Conservation (phyloP, 2,329 filamentous ascomycete species). For the Biscogniauxia mediterranea region DNA sequence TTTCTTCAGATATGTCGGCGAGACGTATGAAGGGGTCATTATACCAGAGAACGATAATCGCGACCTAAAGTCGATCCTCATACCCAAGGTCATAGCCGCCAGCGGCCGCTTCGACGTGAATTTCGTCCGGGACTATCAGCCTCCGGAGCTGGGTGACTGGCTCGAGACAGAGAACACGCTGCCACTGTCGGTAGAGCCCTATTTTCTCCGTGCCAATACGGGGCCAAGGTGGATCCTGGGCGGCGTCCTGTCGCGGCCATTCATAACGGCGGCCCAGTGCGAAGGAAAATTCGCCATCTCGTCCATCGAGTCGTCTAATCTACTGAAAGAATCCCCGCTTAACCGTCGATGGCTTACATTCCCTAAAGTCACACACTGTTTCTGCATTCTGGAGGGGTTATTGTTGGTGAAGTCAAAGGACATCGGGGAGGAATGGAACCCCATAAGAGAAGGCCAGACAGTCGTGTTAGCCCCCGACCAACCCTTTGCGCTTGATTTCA, state of each 20-base stretch:
- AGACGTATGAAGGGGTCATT: conserved; percentile 48
- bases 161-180: conserved; percentile 39
- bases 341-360: conserved; percentile 40
- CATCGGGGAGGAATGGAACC: conserved; percentile 26
- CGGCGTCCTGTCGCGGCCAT: conserved; percentile 45
- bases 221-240: conserved; percentile 46
- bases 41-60: conserved; percentile 52
- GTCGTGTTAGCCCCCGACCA: conserved; percentile 47
- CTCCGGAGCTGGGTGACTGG: conserved; percentile 40
- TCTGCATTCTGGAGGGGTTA: conserved; percentile 47
- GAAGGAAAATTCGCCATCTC: conserved; percentile 51
- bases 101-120: conserved; percentile 55
- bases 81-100: conserved; percentile 55
- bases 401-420: conserved; percentile 41
- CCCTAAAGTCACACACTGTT: conserved; percentile 48
- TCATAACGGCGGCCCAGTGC: conserved; percentile 47
- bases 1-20: conserved; percentile 58
- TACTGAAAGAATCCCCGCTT: neutral
- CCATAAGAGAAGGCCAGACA: conserved; percentile 46
- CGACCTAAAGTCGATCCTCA: conserved; percentile 47
- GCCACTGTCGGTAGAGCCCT: conserved; percentile 40
- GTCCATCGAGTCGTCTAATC: conserved; percentile 42
- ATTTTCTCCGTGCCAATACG: conserved; percentile 51
- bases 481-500: conserved; percentile 43
- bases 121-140: conserved; percentile 47